These are phyloP conservation scores for Metschnikowia lochheadii DNA, from an alignment of 805 yeast species.

Conservation along the genomic window DNA sequence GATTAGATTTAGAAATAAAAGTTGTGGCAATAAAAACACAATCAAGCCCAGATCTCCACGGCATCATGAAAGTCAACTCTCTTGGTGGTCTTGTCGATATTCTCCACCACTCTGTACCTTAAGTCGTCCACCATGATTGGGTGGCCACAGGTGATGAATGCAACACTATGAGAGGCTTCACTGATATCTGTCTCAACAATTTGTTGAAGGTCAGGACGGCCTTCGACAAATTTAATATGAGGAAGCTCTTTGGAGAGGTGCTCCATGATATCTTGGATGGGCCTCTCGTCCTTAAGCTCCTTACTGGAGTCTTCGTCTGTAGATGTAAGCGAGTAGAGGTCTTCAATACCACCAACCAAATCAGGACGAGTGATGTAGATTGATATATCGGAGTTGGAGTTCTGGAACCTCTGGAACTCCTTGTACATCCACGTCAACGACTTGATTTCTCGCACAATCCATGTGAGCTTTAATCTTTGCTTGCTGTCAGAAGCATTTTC, in stretches of 20 bases:
- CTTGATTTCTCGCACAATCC: conserved; percentile 24
- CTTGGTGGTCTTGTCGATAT: conserved; percentile 11
- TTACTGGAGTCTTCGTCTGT: conserved; percentile 11
- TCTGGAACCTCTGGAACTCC: conserved; percentile 19
- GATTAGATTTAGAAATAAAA: neutral
- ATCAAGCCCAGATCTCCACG: conserved; percentile 20
- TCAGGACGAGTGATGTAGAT: conserved; percentile 39
- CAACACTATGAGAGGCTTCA: conserved; percentile 7
- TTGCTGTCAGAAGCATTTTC: conserved; percentile 13
- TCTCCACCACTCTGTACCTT: conserved; percentile 7
- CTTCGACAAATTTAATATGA: conserved; percentile 6
- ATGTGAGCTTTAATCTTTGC: conserved; percentile 20
- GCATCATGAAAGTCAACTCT: conserved; percentile 14
- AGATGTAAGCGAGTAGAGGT: conserved; percentile 5
- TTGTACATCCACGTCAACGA: conserved; percentile 24
- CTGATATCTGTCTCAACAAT: conserved; percentile 4
- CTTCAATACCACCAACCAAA: conserved; percentile 2
- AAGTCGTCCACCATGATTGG: conserved; percentile 14
- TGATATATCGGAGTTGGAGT: conserved; percentile 25
- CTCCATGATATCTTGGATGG: conserved; percentile 7
- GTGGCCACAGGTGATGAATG: conserved; percentile 13
- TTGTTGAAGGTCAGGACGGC: conserved; percentile 10
- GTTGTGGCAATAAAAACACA: too few species aligned
- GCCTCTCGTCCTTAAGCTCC: conserved; percentile 14
- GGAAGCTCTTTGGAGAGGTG: conserved; percentile 7